These are phyloP conservation scores for Cyphellophora europaea DNA, from an alignment of 2,329 filamentous ascomycete species.

Conservation along the genomic window DNA sequence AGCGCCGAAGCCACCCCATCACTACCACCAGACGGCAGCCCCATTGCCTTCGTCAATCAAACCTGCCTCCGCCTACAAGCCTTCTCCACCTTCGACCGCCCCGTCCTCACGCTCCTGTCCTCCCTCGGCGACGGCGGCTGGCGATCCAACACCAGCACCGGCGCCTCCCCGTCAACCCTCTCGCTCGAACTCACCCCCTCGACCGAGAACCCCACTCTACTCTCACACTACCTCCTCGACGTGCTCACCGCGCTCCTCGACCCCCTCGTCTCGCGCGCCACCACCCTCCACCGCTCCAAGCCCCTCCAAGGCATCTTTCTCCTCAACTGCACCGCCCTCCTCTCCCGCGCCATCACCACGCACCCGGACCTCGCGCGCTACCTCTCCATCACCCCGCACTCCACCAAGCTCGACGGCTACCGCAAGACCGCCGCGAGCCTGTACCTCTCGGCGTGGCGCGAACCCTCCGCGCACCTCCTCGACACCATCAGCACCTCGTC, in stretches of 20 bases:
- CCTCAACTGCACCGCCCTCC: constrained; percentile 74
- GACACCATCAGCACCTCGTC: constrained; percentile 84
- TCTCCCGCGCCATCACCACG: constrained; percentile 73
- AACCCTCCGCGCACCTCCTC: constrained; percentile 73
- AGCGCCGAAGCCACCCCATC: constrained; percentile 56
- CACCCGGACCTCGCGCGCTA: constrained; percentile 65
- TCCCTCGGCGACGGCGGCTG: constrained; percentile 91
- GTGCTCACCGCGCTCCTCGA: constrained; percentile 73
- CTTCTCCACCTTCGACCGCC: constrained; percentile 77
- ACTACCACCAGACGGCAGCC: constrained; percentile 68
- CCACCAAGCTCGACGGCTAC: constrained; percentile 66
- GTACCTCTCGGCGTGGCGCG: constrained; percentile 82
- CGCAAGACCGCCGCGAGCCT: constrained; percentile 74
- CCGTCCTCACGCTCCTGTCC: constrained; percentile 81
- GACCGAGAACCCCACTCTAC: constrained; percentile 62
- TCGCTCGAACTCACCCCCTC: constrained; percentile 37
- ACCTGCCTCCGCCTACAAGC: constrained; percentile 79
- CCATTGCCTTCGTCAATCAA: constrained; percentile 69
- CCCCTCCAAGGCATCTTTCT: constrained; percentile 78
- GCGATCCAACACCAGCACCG: constrained; percentile 41
- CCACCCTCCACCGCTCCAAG: constrained; percentile 64
- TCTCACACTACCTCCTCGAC: constrained; percentile 82
- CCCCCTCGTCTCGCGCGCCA: constrained; percentile 65
- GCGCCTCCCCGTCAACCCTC: constrained; percentile 23
- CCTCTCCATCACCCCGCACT: constrained; percentile 52